Evolutionary conservation across 768 basidiomycete genomes (phyloP), one percentile per base, ranked within the genome.

Genomic region (Psilocybe tampanensis): DNA sequence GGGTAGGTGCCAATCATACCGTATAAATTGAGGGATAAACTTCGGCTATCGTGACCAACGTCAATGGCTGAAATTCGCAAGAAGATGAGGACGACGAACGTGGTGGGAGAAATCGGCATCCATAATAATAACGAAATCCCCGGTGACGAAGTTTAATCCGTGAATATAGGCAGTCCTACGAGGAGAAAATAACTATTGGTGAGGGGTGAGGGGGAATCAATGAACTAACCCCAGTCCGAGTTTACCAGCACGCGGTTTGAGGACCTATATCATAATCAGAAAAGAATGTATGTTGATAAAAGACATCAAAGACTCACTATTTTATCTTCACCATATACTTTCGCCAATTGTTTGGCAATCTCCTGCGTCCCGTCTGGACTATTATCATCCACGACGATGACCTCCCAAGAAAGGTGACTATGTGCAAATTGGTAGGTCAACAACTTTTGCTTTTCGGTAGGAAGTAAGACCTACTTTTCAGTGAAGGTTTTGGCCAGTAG

Each of bases 51-150:
- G 29, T 42, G 22, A 26, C 22, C 23, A 41, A 13, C 8, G 29
- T 32, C 23, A 44, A 41, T 22, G 49, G 54, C 23, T 39, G 3
- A 11, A 6, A 15, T 47, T 8, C 18, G 34, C 15, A 8, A 11
- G 24, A 22, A n/a, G 6, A 29, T 29, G 21, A 22, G 12, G 11
- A 51, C 11, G 29, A 61, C 57, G 18, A 74, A 94, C 94, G 63
- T 96, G 94, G 67, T 96, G 94, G 5, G 93, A 95, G 72, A 96
- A 95, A 74, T 96, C 94, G 49, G 94, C 94, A 65, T 96, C 94
- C 94, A 96, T 96, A 69, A 96, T 95, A 67, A 95, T 92, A 19
- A 95, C 92, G 74, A 95, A 96, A 72, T 93, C 92, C 8, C 94
- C 94, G 0, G 88, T 88, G 63, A 89, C 90, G 72, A 91, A 95